Base-by-base conservation (phyloP, 371 early-diverging fungal species). In the Mortierella sp. region DNA sequence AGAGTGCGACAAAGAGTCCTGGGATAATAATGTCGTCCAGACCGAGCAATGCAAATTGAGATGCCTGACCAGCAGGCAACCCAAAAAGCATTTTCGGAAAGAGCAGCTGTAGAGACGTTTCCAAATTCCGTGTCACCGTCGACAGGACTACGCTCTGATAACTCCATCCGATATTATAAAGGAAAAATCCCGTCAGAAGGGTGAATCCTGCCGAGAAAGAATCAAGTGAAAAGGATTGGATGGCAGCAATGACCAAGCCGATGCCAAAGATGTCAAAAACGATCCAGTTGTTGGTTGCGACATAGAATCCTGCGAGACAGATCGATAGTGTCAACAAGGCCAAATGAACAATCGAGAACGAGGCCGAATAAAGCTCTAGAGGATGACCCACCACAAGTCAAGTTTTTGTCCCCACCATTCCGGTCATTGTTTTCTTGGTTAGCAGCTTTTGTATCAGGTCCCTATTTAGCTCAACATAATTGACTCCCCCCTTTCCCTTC, bases 1-100 rank as follows among this genome's bases (percentile, higher is more conserved):
- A 95, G 16, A 98, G 87, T 0, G 97, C 95, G 5, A 96, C 91
- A 83, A 95, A 97, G 66, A 98, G 90, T 84, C 97, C 98, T 0
- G 98, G 99, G 64, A 98, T 91, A 14, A 97, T 97, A 81, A 99
- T 98, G 71, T 99, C 99, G 47, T 98, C 98, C 65, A 99, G 84
- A 6, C 98, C 97, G n/a, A 99, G 88, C 93, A 97, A 92, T 11
- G 96, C 89, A 72, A 96, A 95, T 44, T 83, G 68, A 51, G 83
- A 77, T 18, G 84, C 76, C 60, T 84, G 73, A 37, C 75, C 73
- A 62, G 80, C 72, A 61, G 74, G 65, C 73, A 90, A 63, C 28
- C 76, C 88, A 53, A 90, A 81, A n/a, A 93, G 72, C 50, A 92
- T 84, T 61, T 89, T 87, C 18, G 98, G 98, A 84, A 91, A 97